Percentiles rank a stretch among this genome's conserved stretches.
These are phyloP conservation scores for Hypomontagnella monticulosa DNA, from an alignment of 495 filamentous ascomycete species.

Conservation along the genomic window DNA sequence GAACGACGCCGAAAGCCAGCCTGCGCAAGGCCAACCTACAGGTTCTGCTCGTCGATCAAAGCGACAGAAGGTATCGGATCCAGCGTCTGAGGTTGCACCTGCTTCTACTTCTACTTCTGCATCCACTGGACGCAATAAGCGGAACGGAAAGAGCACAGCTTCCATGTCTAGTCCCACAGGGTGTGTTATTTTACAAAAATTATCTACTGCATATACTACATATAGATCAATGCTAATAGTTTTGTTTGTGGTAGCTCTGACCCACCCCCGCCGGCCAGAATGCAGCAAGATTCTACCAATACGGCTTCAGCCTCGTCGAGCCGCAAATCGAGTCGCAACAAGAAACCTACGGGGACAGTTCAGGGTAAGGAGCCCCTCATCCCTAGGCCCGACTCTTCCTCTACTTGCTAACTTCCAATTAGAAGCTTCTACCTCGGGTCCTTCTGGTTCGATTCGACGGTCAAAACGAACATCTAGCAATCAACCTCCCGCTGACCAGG, in stretches of 20 bases:
- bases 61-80: slow-evolving; percentile 55
- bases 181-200: slow-evolving; percentile 21
- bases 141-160: slow-evolving; percentile 69
- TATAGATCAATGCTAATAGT: slow-evolving; percentile 23
- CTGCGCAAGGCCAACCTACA: slow-evolving; percentile 41
- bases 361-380: slow-evolving; percentile 49
- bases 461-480: slow-evolving; percentile 63
- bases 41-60: slow-evolving; percentile 63
- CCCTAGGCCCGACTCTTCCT: slow-evolving; percentile 9
- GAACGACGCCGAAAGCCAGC: slow-evolving; percentile 41
- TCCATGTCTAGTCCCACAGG: slow-evolving; percentile 79
- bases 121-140: slow-evolving; percentile 60
- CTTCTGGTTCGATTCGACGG: slow-evolving; percentile 56
- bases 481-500: slow-evolving; percentile 58
- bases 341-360: slow-evolving; percentile 54
- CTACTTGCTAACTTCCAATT: slow-evolving; percentile 13
- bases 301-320: slow-evolving; percentile 64
- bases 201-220: neutral
- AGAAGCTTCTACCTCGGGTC: slow-evolving; percentile 41
- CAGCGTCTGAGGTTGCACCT: slow-evolving; percentile 32
- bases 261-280: slow-evolving; percentile 39
- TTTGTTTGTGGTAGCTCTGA: slow-evolving; percentile 38
- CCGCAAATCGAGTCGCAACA: slow-evolving; percentile 73
- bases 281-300: slow-evolving; percentile 49
- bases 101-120: slow-evolving; percentile 49